Percentiles rank a stretch among this genome's conserved stretches.
Evolutionary conservation across 202 grass and related monocot genomes (phyloP).

Genomic region (Eragrostis tef): DNA sequence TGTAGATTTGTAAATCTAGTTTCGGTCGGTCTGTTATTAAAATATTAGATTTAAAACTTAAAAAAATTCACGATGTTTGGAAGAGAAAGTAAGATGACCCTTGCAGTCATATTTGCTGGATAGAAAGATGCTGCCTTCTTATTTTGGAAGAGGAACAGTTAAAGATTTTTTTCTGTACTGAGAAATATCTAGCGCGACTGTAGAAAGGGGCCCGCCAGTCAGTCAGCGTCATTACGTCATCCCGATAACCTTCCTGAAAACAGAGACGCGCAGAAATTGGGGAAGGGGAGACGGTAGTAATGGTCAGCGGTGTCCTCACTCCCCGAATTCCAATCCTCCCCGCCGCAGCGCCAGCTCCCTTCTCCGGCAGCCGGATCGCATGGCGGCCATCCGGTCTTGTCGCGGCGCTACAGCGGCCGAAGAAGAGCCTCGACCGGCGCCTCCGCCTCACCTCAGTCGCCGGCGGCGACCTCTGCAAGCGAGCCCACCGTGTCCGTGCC

Average conservation of each 20-base stretch:
- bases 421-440: slow-evolving; percentile 51
- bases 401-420: slow-evolving; percentile 55
- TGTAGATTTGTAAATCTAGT: too few relatives aligned
- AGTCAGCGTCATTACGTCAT: not conserved
- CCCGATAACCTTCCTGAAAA: not conserved
- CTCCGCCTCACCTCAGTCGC: slow-evolving; percentile 54
- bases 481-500: slow-evolving; percentile 52
- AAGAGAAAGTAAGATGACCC: too few relatives aligned
- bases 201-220: not conserved
- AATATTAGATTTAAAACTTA: too few relatives aligned
- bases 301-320: slow-evolving; percentile 40
- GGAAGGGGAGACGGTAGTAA: not conserved
- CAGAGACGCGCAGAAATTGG: not conserved
- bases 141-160: too few relatives aligned
- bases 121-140: too few relatives aligned
- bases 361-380: slow-evolving; percentile 3
- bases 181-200: not conserved
- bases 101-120: too few relatives aligned
- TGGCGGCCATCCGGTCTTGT: slow-evolving; percentile 44
- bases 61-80: too few relatives aligned
- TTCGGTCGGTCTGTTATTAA: too few relatives aligned
- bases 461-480: slow-evolving; percentile 58
- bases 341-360: slow-evolving; percentile 8
- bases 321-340: slow-evolving; percentile 2
- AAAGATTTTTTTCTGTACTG: not conserved